phyloP scores from a whole-genome alignment of 257 asterid species.

The Nicotiana undulata region DNA sequence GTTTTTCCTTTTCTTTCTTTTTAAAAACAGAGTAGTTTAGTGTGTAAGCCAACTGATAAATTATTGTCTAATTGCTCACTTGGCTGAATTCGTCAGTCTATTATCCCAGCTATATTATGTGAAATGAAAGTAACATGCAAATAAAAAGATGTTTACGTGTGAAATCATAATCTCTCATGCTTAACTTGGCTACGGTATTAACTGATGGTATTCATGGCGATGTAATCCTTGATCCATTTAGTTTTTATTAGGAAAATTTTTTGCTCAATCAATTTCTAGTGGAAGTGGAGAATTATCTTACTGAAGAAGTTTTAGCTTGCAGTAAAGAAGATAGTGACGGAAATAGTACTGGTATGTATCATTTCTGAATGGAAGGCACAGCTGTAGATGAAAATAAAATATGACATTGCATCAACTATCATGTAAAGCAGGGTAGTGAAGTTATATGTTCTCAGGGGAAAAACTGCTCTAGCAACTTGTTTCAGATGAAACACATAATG shows the following conservation, averaged over 20 bases:
- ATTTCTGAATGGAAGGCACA: not conserved
- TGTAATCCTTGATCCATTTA: not conserved
- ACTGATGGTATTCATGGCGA: not conserved
- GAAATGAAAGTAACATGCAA: not conserved
- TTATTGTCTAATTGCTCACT: conserved; percentile 3
- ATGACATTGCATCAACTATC: not conserved
- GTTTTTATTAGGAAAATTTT: not conserved
- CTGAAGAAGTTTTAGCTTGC: not conserved
- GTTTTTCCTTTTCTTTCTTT: not conserved
- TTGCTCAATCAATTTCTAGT: not conserved
- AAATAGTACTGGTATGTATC: not conserved
- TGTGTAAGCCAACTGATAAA: not conserved
- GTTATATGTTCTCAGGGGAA: not conserved
- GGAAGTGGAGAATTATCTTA: not conserved
- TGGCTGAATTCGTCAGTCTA: not conserved
- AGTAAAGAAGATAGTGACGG: not conserved
- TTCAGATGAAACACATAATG: not conserved
- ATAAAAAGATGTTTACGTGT: not conserved
- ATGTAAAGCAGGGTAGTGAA: not conserved
- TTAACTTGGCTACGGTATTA: not conserved
- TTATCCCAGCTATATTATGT: not conserved
- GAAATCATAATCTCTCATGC: not conserved
- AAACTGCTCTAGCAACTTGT: not conserved
- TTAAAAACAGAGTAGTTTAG: not conserved
- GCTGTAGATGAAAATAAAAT: not conserved